Percentiles rank a stretch among this genome's conserved stretches.
Conservation (phyloP, 371 early-diverging fungal genomes). For the Chytridiales sp. region DNA sequence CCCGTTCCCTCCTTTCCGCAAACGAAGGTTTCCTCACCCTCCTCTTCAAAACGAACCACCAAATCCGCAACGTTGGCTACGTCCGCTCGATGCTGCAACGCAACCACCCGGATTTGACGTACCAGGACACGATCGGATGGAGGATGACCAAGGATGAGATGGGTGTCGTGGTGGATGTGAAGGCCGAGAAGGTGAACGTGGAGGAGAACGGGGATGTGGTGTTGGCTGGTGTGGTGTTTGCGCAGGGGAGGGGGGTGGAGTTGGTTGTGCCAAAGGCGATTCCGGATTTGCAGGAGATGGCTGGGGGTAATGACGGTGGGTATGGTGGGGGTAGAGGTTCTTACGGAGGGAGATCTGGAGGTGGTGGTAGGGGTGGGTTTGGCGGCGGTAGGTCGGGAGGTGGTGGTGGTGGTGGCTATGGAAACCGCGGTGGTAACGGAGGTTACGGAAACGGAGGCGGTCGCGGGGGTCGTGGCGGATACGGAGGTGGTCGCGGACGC, state of each 20-base stretch:
- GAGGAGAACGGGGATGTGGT: slow-evolving; percentile 24
- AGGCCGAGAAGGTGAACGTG: slow-evolving; percentile 61
- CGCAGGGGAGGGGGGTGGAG: slow-evolving; percentile 55
- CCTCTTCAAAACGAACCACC: slow-evolving; percentile 57
- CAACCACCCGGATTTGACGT: slow-evolving; percentile 59
- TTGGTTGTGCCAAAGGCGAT: slow-evolving; percentile 67
- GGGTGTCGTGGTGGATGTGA: slow-evolving; percentile 83
- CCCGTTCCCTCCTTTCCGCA: slow-evolving; percentile 78
- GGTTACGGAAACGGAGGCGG: slow-evolving; percentile 42
- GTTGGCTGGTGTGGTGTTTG: slow-evolving; percentile 58
- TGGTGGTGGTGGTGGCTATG: slow-evolving; percentile 38
- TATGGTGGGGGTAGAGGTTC: slow-evolving; percentile 25
- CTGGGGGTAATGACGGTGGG: neutral
- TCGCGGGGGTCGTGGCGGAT: slow-evolving; percentile 37
- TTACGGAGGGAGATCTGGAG: slow-evolving; percentile 45
- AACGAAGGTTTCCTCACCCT: slow-evolving; percentile 79
- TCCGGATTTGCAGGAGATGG: slow-evolving; percentile 73
- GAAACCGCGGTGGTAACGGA: slow-evolving; percentile 38
- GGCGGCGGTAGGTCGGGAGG: slow-evolving; percentile 40
- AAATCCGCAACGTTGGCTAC: slow-evolving; percentile 76
- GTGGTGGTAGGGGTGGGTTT: slow-evolving; percentile 43
- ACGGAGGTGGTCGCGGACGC: slow-evolving; percentile 42
- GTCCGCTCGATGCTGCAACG: slow-evolving; percentile 73
- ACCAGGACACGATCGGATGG: slow-evolving; percentile 56
- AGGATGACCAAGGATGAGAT: slow-evolving; percentile 76